Percentiles rank a stretch among this genome's conserved stretches.
These are phyloP conservation scores for Penicillium canariense DNA, from an alignment of 495 filamentous ascomycete genomes.

Conservation along the genomic window DNA sequence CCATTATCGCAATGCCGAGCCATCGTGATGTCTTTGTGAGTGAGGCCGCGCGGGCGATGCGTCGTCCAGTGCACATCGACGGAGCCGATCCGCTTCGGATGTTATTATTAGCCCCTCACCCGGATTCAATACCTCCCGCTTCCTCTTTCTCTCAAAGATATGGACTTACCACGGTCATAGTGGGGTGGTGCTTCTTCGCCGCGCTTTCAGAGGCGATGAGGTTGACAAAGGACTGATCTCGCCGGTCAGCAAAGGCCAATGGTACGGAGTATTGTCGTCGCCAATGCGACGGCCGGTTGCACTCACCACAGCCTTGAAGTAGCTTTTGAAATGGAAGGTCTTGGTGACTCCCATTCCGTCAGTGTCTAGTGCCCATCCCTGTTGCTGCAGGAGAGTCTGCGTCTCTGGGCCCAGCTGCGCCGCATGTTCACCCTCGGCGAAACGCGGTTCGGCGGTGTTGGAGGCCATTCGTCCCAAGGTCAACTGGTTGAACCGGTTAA, in stretches of 20 bases:
- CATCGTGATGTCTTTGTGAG: slow-evolving; percentile 61
- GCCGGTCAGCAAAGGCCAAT: too few relatives aligned
- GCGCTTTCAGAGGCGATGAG: slow-evolving; percentile 41
- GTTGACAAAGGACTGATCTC: slow-evolving; percentile 40
- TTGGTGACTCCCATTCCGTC: slow-evolving; percentile 41
- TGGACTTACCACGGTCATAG: slow-evolving; percentile 43
- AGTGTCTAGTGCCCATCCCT: slow-evolving; percentile 40
- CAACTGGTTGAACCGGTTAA: neutral
- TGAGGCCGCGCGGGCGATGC: slow-evolving; percentile 69
- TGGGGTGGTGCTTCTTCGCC: slow-evolving; percentile 46
- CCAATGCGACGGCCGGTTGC: too few relatives aligned
- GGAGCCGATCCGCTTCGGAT: slow-evolving; percentile 39
- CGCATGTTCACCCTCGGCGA: slow-evolving; percentile 37
- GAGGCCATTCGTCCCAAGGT: slow-evolving; percentile 23
- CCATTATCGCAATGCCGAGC: slow-evolving; percentile 65
- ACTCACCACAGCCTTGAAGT: slow-evolving; percentile 46
- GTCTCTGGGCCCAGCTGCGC: slow-evolving; percentile 26
- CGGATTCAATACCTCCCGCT: neutral
- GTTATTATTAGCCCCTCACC: slow-evolving; percentile 13
- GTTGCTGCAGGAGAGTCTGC: slow-evolving; percentile 28
- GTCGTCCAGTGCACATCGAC: slow-evolving; percentile 67
- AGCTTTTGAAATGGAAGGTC: slow-evolving; percentile 45
- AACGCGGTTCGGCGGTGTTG: slow-evolving; percentile 23
- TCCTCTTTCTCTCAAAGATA: neutral
- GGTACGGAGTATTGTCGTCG: too few relatives aligned